phyloP scores from a whole-genome alignment of 805 yeast species.

The Diddensiella caesifluorescens region DNA sequence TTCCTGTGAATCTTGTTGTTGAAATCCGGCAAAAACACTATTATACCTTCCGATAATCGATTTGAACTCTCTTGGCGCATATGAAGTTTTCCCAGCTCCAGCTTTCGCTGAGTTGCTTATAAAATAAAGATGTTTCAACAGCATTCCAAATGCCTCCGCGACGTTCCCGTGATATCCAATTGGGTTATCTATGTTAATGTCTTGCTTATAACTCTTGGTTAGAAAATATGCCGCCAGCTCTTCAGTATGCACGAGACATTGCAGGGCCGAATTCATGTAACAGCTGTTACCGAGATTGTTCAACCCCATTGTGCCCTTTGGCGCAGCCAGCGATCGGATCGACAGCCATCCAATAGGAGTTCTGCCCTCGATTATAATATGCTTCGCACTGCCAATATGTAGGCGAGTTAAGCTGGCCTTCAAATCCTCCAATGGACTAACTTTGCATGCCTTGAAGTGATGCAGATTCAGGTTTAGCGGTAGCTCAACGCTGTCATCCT shows the following conservation, averaged over 20 bases:
- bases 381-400: neutral
- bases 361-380: conserved; percentile 16
- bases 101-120: conserved; percentile 12
- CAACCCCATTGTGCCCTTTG: conserved; percentile 53
- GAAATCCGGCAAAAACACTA: conserved; percentile 70
- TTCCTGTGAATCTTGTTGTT: conserved; percentile 93
- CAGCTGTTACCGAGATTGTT: conserved; percentile 84
- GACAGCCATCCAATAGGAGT: conserved; percentile 17
- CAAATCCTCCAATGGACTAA: neutral
- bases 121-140: conserved; percentile 55
- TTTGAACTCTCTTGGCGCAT: conserved; percentile 74
- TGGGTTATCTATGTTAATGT: conserved; percentile 73
- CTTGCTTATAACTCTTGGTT: conserved; percentile 46
- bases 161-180: conserved; percentile 80
- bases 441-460: conserved; percentile 1
- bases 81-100: conserved; percentile 13
- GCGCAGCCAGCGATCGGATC: conserved; percentile 1
- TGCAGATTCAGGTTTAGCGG: conserved; percentile 1
- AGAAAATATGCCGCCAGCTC: conserved; percentile 74
- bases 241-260: conserved; percentile 79
- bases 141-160: conserved; percentile 66
- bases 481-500: neutral
- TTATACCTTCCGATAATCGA: conserved; percentile 72
- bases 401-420: too few relatives aligned
- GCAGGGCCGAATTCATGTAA: conserved; percentile 92